A percentile compares a stretch with the other conserved stretches of the same genome.
Evolutionary conservation across 2,329 filamentous ascomycete genomes (phyloP).

Genomic region (Hymenoscyphus occultus): DNA sequence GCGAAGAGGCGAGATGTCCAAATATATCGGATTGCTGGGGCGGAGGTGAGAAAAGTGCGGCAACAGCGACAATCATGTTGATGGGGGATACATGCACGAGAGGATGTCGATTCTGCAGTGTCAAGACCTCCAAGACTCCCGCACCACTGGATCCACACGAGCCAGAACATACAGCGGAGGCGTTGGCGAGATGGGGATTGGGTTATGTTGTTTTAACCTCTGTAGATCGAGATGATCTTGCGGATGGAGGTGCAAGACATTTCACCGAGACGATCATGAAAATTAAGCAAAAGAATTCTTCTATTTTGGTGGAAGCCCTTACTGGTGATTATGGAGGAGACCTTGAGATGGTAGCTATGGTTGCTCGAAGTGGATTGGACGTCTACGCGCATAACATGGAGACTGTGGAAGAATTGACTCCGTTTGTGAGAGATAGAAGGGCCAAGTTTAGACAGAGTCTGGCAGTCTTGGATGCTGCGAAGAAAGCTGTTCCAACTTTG

Average conservation of each 20-base stretch:
- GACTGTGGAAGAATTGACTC: constrained; percentile 87
- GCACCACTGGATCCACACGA: constrained; percentile 89
- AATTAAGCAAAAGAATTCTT: constrained; percentile 81
- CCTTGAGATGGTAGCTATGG: constrained; percentile 78
- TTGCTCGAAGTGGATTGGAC: constrained; percentile 85
- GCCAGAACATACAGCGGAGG: constrained; percentile 94
- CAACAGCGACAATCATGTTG: constrained; percentile 97
- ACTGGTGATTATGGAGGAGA: constrained; percentile 88
- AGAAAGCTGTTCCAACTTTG: constrained; percentile 68
- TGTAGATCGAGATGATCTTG: constrained; percentile 90
- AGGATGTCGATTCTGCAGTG: constrained; percentile 94
- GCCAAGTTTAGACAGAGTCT: constrained; percentile 88
- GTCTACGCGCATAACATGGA: constrained; percentile 98
- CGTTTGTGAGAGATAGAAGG: constrained; percentile 82
- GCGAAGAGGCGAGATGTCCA: constrained; percentile 94
- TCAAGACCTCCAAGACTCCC: constrained; percentile 79
- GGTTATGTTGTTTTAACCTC: constrained; percentile 94
- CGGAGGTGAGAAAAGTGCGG: constrained; percentile 79
- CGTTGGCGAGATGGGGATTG: constrained; percentile 85
- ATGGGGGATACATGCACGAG: constrained; percentile 99
- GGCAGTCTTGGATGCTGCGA: constrained; percentile 74
- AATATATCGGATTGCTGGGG: constrained; percentile 99
- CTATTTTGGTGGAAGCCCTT: constrained; percentile 76
- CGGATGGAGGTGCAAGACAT: constrained; percentile 83
- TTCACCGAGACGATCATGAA: constrained; percentile 91